Conservation (phyloP, 169 alveolate genomes). For the Plasmodium inui region DNA sequence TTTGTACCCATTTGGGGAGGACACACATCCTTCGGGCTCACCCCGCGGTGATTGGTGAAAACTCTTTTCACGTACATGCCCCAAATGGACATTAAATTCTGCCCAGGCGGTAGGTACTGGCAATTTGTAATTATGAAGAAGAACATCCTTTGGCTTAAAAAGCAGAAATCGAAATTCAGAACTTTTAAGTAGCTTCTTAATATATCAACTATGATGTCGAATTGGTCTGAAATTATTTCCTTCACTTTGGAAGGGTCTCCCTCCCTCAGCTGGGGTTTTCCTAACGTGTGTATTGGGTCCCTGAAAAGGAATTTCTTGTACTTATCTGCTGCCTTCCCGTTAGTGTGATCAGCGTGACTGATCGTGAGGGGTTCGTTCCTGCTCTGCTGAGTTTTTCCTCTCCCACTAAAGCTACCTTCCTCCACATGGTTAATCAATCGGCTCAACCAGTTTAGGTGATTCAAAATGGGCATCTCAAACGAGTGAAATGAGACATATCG, state of each 20-base stretch:
- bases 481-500: slow-evolving; percentile 46
- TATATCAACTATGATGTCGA: slow-evolving; percentile 25
- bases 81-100: slow-evolving; percentile 10
- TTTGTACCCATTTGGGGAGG: neutral
- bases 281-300: neutral
- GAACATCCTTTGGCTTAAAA: slow-evolving; percentile 25
- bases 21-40: neutral
- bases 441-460: slow-evolving; percentile 18
- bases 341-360: neutral
- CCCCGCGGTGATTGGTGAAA: neutral
- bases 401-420: neutral
- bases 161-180: slow-evolving; percentile 7
- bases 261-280: neutral
- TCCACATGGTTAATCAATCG: neutral
- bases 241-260: neutral
- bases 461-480: slow-evolving; percentile 58
- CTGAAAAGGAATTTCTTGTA: neutral
- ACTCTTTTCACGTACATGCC: slow-evolving; percentile 8
- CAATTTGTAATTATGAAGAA: slow-evolving; percentile 56
- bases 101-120: slow-evolving; percentile 10
- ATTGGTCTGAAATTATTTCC: slow-evolving; percentile 43
- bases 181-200: slow-evolving; percentile 27
- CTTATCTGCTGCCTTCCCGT: neutral
- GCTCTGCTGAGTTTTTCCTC: neutral
- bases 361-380: neutral